Percentiles rank a stretch among this genome's conserved stretches.
These are phyloP conservation scores for Scutellaria minor DNA, from an alignment of 257 asterid species.

Conservation along the genomic window DNA sequence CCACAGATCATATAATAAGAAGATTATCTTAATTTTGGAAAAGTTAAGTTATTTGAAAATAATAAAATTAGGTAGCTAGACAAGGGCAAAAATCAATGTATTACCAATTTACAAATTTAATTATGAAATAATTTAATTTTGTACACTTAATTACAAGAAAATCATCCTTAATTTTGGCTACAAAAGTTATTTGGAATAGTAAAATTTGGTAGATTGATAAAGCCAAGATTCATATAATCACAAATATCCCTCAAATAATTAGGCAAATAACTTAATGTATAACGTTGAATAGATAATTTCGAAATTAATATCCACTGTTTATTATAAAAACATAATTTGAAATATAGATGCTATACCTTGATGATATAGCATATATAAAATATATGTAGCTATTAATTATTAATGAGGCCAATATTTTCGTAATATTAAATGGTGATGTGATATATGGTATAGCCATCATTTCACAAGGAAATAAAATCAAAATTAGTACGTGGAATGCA, in stretches of 20 bases:
- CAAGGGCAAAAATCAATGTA: slow-evolving; percentile 3
- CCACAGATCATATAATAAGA: neutral
- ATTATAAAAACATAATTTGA: neutral
- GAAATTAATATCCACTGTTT: too few relatives aligned
- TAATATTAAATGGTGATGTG: neutral
- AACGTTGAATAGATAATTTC: neutral
- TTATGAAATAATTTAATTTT: neutral
- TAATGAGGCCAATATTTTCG: neutral
- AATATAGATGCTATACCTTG: neutral
- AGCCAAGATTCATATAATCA: neutral
- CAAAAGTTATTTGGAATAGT: neutral
- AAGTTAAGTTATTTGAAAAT: neutral
- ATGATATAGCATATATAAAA: neutral
- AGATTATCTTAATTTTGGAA: neutral
- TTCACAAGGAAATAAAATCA: slow-evolving; percentile 14
- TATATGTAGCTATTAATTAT: neutral
- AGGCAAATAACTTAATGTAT: neutral
- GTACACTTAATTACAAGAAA: neutral
- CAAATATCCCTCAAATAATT: neutral
- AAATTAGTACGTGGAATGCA: neutral
- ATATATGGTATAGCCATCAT: neutral
- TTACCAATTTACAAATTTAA: slow-evolving; percentile 1
- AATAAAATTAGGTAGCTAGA: neutral
- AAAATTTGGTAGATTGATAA: neutral
- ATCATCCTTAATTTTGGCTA: neutral